phyloP scores from a whole-genome alignment of 2,329 filamentous ascomycete species.

The Trichoderma sp. region DNA sequence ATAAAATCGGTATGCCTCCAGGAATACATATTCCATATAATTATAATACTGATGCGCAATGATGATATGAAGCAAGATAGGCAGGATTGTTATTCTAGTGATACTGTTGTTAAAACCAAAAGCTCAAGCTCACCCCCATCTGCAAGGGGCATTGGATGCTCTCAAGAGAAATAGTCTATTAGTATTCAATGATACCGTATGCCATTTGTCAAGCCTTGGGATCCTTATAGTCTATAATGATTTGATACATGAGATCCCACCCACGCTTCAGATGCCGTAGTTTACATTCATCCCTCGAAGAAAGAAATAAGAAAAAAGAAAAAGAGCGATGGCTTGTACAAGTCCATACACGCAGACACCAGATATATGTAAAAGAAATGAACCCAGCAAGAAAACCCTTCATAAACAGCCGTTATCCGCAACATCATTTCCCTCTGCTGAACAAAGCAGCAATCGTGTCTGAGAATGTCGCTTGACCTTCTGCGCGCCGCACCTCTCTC shows the following conservation, averaged over 20 bases:
- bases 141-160: background rate
- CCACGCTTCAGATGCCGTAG: conserved; percentile 13
- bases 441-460: conserved; percentile 33
- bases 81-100: background rate
- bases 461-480: conserved; percentile 32
- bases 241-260: conserved; percentile 7
- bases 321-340: background rate
- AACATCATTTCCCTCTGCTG: conserved; percentile 30
- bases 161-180: background rate
- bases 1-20: background rate
- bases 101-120: background rate
- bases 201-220: background rate
- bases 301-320: background rate
- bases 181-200: background rate
- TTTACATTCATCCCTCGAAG: conserved; percentile 6
- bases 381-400: background rate
- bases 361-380: background rate
- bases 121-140: background rate
- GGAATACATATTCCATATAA: background rate
- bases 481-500: conserved; percentile 44
- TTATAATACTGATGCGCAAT: background rate
- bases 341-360: background rate
- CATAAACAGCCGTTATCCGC: background rate
- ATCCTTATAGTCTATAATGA: conserved; percentile 5
- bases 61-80: background rate